Conservation (phyloP, 2,329 filamentous ascomycete species). For the Ophiognomonia clavigignenti-juglandacearum region DNA sequence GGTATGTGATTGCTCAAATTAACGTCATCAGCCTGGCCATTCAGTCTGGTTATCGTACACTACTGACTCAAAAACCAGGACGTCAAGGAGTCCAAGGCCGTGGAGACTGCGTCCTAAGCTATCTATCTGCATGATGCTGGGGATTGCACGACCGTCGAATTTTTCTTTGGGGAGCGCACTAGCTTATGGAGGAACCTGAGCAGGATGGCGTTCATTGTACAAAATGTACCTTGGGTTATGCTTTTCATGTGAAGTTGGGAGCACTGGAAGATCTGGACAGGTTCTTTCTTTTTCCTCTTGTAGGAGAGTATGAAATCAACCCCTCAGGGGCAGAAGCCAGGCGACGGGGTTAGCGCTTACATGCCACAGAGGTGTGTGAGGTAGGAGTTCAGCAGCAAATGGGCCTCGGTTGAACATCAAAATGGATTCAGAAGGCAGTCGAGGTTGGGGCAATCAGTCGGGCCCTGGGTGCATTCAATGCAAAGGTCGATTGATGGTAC, state of each 20-base stretch:
- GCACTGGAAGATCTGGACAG: conserved; percentile 1
- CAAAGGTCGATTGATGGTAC: too few relatives aligned
- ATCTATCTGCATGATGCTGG: not conserved
- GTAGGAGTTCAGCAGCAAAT: not conserved
- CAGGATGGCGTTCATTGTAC: conserved; percentile 11
- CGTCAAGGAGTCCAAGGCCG: conserved; percentile 27
- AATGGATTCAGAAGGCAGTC: not conserved
- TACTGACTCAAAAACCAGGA: conserved; percentile 17
- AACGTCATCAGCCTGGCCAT: too few relatives aligned
- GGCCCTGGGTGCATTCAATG: too few relatives aligned
- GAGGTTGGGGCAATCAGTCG: not conserved
- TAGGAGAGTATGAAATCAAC: conserved; percentile 2
- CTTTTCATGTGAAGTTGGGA: conserved; percentile 1
- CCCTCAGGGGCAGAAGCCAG: conserved; percentile 1
- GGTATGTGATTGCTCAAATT: conserved; percentile 19
- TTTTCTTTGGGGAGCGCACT: not conserved
- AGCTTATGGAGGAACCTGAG: not conserved
- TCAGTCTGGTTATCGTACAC: too few relatives aligned
- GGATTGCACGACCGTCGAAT: not conserved
- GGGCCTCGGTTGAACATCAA: not conserved
- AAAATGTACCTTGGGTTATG: conserved; percentile 10
- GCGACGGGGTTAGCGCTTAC: conserved; percentile 1
- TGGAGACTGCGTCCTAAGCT: conserved; percentile 32
- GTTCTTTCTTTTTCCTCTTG: conserved; percentile 1
- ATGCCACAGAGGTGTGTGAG: conserved; percentile 1